Evolutionary conservation across 352 stramenopile species (phyloP).

Genomic region (Thalassiosira mediterranea): DNA sequence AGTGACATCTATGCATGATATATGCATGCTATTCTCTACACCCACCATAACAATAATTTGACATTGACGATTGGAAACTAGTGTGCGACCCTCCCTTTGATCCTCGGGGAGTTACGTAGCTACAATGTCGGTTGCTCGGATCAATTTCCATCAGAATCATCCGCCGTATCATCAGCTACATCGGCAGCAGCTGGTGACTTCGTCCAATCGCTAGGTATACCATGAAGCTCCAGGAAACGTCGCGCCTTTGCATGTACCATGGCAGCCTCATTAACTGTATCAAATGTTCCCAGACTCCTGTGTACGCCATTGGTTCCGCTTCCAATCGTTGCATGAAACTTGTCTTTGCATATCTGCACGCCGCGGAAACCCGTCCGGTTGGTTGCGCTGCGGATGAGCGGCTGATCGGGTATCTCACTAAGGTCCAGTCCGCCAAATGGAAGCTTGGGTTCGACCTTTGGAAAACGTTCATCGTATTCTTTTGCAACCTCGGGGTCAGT

Average conservation of each 20-base stretch:
- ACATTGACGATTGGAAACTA: no score
- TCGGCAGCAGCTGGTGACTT: no score
- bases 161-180: no score
- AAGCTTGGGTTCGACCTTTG: not conserved
- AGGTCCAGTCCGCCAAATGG: conserved; percentile 19
- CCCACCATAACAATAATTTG: no score
- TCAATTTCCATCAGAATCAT: no score
- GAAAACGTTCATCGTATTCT: not conserved
- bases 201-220: no score
- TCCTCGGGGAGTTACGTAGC: no score
- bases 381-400: conserved; percentile 17
- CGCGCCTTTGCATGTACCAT: not conserved
- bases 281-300: not conserved
- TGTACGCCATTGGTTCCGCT: not conserved
- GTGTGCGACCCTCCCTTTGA: no score
- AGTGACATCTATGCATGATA: no score
- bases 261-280: not conserved
- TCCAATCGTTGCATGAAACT: not conserved
- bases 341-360: not conserved
- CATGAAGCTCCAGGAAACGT: no score
- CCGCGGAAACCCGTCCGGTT: conserved; percentile 12
- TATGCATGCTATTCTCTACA: no score
- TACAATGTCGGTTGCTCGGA: no score
- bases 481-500: not conserved
- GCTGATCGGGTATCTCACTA: conserved; percentile 10